Conservation (phyloP, 495 filamentous ascomycete species). For the Rhypophila decipiens region DNA sequence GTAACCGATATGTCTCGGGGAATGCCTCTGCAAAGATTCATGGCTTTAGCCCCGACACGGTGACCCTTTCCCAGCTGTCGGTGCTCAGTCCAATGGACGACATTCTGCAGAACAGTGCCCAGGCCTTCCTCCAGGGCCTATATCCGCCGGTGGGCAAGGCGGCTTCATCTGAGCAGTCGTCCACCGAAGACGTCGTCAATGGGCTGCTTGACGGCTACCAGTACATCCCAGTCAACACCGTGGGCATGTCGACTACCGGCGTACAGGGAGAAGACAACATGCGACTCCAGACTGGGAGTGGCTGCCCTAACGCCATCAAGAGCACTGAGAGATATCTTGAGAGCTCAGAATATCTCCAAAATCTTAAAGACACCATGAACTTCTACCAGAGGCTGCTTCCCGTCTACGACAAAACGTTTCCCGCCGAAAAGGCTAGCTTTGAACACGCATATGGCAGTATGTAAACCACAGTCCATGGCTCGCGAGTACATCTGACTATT, state of each 20-base stretch:
- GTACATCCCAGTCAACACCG: constrained; percentile 56
- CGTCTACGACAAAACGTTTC: constrained; percentile 55
- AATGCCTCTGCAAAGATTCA: constrained; percentile 30
- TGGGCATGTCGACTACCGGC: constrained; percentile 42
- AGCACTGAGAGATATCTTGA: constrained; percentile 68
- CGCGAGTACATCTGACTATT: not conserved
- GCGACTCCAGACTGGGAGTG: constrained; percentile 52
- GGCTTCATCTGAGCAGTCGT: constrained; percentile 43
- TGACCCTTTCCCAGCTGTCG: constrained; percentile 54
- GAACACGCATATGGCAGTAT: constrained; percentile 65
- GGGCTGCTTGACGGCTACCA: constrained; percentile 68
- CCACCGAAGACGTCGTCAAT: constrained; percentile 52
- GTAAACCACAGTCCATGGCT: not conserved
- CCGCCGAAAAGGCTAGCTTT: constrained; percentile 47
- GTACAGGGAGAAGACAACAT: constrained; percentile 53
- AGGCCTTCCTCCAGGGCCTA: constrained; percentile 73
- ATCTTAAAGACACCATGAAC: constrained; percentile 44
- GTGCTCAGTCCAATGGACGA: constrained; percentile 54
- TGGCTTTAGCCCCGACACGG: constrained; percentile 47
- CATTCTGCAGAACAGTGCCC: constrained; percentile 62
- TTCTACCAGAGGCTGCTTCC: constrained; percentile 62
- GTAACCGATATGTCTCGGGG: constrained; percentile 49
- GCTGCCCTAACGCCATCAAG: constrained; percentile 54
- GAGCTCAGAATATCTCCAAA: constrained; percentile 50
- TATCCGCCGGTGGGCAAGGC: constrained; percentile 67